Evolutionary conservation across 345 rosid genomes (phyloP), one percentile per base, ranked within the genome.

Genomic region (Populus deltoides): DNA sequence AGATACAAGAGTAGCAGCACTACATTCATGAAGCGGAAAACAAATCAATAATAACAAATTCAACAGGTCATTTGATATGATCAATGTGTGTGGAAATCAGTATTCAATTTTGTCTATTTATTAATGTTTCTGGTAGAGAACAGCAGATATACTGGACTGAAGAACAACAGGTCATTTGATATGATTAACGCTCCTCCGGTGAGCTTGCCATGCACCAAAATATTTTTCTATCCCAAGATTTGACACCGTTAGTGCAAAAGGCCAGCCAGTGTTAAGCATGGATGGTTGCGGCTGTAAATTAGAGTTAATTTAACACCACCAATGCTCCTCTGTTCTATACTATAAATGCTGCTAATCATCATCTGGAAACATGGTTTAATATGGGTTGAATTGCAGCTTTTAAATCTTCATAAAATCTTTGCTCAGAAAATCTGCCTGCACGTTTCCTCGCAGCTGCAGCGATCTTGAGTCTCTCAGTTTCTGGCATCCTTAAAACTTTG

Each of bases 391-490:
- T 78, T 17, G 95, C 94, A 24, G 90, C 83, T 82, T 90, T 93
- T 31, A 92, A 86, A 78, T 92, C 94, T 71, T 90, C 87, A 27
- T 87, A 82, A 83, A 93, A 96, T 78, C 87, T 88, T 84, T 88
- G 87, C 83, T 91, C 97, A 0, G 97, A 93, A 81, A 93, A 96
- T 69, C 84, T 91, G 45, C 78, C 51, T 0, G 97, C 97, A 24
- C 95, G 85, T 82, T 76, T 85, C 83, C 99, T 88, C 25, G 97
- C 95, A 4, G 91, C 90, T 53, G 84, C 87, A 81, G 93, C 95
- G 90, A 96, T 92, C 79, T 81, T 72, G 41, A 92, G 84, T 72
- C 98, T 90, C 79, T 91, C 90, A 17, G 75, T 72, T 73, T 89
- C 94, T 1, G 89, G 85, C 98, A 96, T 89, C 75, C 74, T 77